Percentiles rank a stretch among this genome's conserved stretches.
Evolutionary conservation across 441 rosid genomes (phyloP).

Genomic region (Brassica hybrid): DNA sequence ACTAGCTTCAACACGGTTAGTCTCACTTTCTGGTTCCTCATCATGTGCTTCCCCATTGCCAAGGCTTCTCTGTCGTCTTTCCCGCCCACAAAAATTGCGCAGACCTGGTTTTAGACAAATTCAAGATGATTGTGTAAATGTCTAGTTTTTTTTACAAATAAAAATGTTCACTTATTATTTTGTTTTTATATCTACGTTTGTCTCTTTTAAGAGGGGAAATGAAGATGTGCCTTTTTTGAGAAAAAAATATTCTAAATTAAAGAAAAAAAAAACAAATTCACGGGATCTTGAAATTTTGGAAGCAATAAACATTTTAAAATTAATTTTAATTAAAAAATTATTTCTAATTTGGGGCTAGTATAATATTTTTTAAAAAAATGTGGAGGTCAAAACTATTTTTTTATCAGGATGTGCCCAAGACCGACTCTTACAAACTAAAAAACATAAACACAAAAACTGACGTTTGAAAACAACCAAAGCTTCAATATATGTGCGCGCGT

Average conservation of each 20-base stretch:
- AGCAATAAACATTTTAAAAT: background rate
- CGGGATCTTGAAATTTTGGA: background rate
- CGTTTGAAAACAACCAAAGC: background rate
- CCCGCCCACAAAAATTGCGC: constrained; percentile 49
- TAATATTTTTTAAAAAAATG: no score
- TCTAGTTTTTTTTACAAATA: background rate
- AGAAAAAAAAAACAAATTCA: background rate
- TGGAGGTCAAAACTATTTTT: no score
- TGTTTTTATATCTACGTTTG: background rate
- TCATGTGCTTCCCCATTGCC: constrained; percentile 45
- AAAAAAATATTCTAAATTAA: no score
- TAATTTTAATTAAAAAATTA: no score
- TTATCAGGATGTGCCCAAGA: no score
- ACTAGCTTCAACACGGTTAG: constrained; percentile 40
- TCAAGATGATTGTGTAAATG: constrained; percentile 23
- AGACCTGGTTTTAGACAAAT: constrained; percentile 29
- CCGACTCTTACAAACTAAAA: no score
- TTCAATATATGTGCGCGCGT: constrained; percentile 4
- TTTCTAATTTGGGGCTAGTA: no score
- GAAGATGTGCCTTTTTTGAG: background rate
- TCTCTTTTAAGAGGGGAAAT: background rate
- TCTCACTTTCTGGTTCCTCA: constrained; percentile 23
- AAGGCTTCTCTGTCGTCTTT: constrained; percentile 51
- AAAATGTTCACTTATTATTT: background rate
- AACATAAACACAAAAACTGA: background rate